Evolutionary conservation across 768 basidiomycete genomes (phyloP).

Genomic region (Suillus variegatus): DNA sequence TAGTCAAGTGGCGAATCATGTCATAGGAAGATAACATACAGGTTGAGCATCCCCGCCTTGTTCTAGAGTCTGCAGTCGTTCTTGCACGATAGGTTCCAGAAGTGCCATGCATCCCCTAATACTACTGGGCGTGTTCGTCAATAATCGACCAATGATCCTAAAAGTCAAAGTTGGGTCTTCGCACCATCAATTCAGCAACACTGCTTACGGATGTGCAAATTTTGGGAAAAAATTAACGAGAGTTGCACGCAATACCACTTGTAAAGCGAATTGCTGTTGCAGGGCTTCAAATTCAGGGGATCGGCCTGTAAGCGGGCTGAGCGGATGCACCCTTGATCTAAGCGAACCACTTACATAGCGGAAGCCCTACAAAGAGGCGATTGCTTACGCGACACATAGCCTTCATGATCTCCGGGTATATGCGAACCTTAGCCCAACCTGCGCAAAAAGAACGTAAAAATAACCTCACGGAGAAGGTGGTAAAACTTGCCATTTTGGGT

Average conservation of each 20-base stretch:
- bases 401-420: slow-evolving; percentile 29
- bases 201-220: slow-evolving; percentile 34
- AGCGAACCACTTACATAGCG: slow-evolving; percentile 33
- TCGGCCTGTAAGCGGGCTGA: slow-evolving; percentile 31
- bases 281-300: slow-evolving; percentile 37
- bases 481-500: slow-evolving; percentile 19
- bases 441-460: slow-evolving; percentile 4
- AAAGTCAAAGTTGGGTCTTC: slow-evolving; percentile 17
- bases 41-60: slow-evolving; percentile 35
- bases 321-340: background rate
- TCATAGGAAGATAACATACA: slow-evolving; percentile 22
- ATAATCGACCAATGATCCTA: slow-evolving; percentile 34
- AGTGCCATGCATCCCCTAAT: slow-evolving; percentile 30
- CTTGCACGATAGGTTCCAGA: slow-evolving; percentile 34
- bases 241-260: slow-evolving; percentile 32
- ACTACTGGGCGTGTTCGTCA: slow-evolving; percentile 34
- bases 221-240: slow-evolving; percentile 37
- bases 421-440: slow-evolving; percentile 34
- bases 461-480: slow-evolving; percentile 14
- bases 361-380: slow-evolving; percentile 41
- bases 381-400: slow-evolving; percentile 40
- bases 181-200: slow-evolving; percentile 8
- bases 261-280: slow-evolving; percentile 34
- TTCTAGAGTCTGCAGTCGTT: slow-evolving; percentile 27
- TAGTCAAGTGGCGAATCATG: slow-evolving; percentile 5